Conservation (phyloP, 1,284 basidiomycete genomes). For the Sanghuangporus sanghuang region DNA sequence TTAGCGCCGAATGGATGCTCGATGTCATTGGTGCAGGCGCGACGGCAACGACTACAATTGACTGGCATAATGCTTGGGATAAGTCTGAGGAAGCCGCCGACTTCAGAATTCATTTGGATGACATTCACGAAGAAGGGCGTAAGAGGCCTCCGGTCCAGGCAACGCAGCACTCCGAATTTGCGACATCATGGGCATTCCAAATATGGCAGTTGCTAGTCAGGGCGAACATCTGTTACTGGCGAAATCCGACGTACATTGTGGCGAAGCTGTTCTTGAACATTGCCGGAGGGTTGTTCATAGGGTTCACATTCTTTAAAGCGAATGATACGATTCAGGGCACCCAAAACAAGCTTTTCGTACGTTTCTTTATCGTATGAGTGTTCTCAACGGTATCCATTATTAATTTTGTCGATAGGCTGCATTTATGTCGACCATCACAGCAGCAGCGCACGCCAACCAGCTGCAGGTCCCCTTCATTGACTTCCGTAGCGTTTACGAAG, state of each 20-base stretch:
- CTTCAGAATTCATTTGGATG: slow-evolving; percentile 28
- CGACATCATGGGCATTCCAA: slow-evolving; percentile 45
- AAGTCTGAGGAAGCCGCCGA: slow-evolving; percentile 29
- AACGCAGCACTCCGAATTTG: slow-evolving; percentile 38
- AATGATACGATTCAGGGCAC: slow-evolving; percentile 15
- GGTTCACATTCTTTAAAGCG: slow-evolving; percentile 18
- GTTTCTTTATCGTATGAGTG: slow-evolving; percentile 21
- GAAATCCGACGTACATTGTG: slow-evolving; percentile 49
- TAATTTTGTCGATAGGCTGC: slow-evolving; percentile 35
- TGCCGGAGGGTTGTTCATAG: slow-evolving; percentile 15
- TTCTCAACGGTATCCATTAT: slow-evolving; percentile 42
- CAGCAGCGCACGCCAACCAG: slow-evolving; percentile 42
- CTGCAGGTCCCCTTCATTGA: slow-evolving; percentile 42
- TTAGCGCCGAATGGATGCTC: slow-evolving; percentile 53
- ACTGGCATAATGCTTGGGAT: slow-evolving; percentile 44
- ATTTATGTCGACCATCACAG: slow-evolving; percentile 43
- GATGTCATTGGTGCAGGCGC: slow-evolving; percentile 50
- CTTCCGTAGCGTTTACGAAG: slow-evolving; percentile 17
- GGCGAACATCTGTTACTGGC: slow-evolving; percentile 50
- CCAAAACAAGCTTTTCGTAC: slow-evolving; percentile 18
- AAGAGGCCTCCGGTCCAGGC: slow-evolving; percentile 31
- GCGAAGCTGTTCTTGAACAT: slow-evolving; percentile 32
- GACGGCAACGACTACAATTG: slow-evolving; percentile 32
- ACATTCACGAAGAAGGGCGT: slow-evolving; percentile 34
- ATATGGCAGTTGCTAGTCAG: slow-evolving; percentile 41